Conservation (phyloP, 495 filamentous ascomycete genomes). For the Aspergillus wentii region DNA sequence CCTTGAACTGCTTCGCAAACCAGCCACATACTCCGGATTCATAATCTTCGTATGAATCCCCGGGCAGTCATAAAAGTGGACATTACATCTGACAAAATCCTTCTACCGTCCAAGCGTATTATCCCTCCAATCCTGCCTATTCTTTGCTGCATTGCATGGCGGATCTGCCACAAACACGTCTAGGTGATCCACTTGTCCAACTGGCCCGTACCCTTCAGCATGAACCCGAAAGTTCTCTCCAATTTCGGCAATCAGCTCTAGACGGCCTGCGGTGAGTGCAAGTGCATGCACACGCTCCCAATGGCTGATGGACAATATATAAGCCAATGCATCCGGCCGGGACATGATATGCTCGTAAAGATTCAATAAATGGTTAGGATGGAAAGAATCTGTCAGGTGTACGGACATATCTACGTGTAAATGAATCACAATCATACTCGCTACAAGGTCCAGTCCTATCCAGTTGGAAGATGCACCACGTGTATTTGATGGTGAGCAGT, state of each 20-base stretch:
- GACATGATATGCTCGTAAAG: conserved; percentile 1
- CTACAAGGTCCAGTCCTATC: conserved; percentile 49
- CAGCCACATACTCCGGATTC: not conserved
- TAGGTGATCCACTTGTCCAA: not conserved
- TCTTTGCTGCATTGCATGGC: not conserved
- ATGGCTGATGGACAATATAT: not conserved
- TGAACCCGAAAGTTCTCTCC: conserved; percentile 3
- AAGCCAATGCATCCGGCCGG: not conserved
- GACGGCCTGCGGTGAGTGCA: not conserved
- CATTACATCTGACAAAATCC: not conserved
- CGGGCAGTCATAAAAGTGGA: conserved; percentile 2
- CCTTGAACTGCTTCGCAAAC: conserved; percentile 2
- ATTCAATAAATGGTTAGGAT: no score
- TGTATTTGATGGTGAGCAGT: not conserved
- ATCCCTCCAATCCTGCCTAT: conserved; percentile 3
- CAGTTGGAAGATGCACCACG: conserved; percentile 37
- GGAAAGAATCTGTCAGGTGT: no score
- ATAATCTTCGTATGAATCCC: conserved; percentile 4
- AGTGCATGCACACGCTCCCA: not conserved
- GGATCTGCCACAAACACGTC: conserved; percentile 4
- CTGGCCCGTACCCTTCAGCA: not conserved
- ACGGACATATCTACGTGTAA: conserved; percentile 11
- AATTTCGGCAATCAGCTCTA: conserved; percentile 1
- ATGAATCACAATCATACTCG: conserved; percentile 43
- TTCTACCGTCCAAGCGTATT: conserved; percentile 1